Evolutionary conservation across 1,284 basidiomycete genomes (phyloP), one percentile per base, ranked within the genome.

Genomic region (Marasmius tenuissimus): DNA sequence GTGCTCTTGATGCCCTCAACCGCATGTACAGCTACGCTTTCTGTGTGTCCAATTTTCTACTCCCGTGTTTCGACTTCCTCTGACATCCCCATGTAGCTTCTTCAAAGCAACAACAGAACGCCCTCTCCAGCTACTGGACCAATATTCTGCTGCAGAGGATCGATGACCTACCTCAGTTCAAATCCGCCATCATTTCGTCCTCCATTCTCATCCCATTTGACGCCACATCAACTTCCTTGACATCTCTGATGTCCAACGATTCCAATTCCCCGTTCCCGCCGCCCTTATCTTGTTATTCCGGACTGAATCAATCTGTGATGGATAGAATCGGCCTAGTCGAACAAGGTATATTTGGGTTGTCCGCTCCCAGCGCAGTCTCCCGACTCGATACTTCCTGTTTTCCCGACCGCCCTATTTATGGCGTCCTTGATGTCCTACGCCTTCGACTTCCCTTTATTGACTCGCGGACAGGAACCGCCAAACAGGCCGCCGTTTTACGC

Each of bases 161-260:
- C 2, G 66, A 68, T 27, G 77, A 83, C 51, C 73, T 88, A 8
- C 55, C 70, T 2, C 68, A 61, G 3, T 88, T 89, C 69, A 72
- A 83, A 49, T 73, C 78, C 10, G 74, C 77, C 4, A 65, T 88
- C 50, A 74, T 72, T 48, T 73, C 76, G 11, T 81, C 86, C 4
- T 78, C 80, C 3, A 76, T 88, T 61, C 67, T 88, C 11, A 70
- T 88, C n/a, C 85, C 86, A 18, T 88, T 89, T 67, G 82, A 89
- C 69, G 80, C 78, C 6, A 79, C 78, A 9, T 72, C 75, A 16
- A 64, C 67, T 16, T 62, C 72, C 1, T 63, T 85, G 35, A 70
- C 75, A 39, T 66, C 69, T 16, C 66, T 84, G 11, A 72, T 86
- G 59, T 75, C 78, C 10, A 76, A 76, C 59, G 73, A 77, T 18